Conservation (phyloP, 2,329 filamentous ascomycete species). For the Fusarium xylarioides region DNA sequence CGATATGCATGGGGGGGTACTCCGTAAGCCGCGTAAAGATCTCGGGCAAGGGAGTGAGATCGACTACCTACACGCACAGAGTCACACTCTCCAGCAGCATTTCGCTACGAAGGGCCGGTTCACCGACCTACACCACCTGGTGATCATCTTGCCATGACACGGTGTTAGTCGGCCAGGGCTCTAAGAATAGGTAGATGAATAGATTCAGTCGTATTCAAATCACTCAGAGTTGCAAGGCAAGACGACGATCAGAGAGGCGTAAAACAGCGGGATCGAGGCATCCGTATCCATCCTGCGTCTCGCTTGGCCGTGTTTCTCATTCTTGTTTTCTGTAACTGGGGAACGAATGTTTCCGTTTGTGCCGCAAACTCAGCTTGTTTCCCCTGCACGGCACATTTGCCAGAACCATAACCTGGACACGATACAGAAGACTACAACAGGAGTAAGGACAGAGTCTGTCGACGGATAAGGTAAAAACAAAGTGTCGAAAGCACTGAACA, state of each 20-base stretch:
- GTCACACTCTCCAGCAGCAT: constrained; percentile 7
- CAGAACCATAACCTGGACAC: background rate
- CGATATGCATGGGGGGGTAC: constrained; percentile 6
- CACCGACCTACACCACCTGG: constrained; percentile 21
- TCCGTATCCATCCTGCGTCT: background rate
- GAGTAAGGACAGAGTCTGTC: constrained; percentile 2
- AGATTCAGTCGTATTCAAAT: background rate
- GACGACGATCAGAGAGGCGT: constrained; percentile 14
- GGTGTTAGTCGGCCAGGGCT: constrained; percentile 21
- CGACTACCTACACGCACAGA: constrained; percentile 3
- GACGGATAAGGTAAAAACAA: constrained; percentile 20
- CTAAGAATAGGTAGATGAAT: constrained; percentile 26
- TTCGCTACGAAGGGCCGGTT: constrained; percentile 23
- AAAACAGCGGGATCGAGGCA: constrained; percentile 12
- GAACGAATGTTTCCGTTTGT: constrained; percentile 31
- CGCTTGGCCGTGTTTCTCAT: constrained; percentile 24
- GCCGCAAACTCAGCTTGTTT: constrained; percentile 22
- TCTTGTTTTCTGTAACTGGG: constrained; percentile 7
- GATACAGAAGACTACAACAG: constrained; percentile 8
- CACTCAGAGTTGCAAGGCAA: background rate
- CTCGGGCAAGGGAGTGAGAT: constrained; percentile 27
- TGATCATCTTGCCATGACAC: constrained; percentile 19
- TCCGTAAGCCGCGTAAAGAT: constrained; percentile 12
- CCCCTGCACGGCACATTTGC: constrained; percentile 20
- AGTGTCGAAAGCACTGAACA: constrained; percentile 11